Evolutionary conservation across 2,329 filamentous ascomycete genomes (phyloP).

Genomic region (Aspergillus aculeatinus): DNA sequence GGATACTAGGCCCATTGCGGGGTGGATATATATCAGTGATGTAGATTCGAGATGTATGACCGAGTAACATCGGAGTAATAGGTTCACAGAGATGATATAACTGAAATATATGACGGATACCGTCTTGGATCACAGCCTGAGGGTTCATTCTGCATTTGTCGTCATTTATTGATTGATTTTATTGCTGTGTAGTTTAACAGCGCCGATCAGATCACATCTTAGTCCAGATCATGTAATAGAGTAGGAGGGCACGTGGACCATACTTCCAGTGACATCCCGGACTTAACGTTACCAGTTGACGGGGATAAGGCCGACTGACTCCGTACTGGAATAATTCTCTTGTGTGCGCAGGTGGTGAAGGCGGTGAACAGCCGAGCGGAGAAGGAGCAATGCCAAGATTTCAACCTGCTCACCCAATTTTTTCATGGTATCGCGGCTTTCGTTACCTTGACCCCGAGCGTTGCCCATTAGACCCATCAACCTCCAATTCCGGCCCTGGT

Average conservation of each 20-base stretch:
- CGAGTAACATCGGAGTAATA: no score
- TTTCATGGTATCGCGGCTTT: slow-evolving; percentile 34
- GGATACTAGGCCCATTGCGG: no score
- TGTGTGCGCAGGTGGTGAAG: slow-evolving; percentile 20
- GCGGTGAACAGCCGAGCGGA: slow-evolving; percentile 33
- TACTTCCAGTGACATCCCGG: no score
- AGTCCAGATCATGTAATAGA: no score
- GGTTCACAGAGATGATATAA: neutral
- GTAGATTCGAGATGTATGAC: no score
- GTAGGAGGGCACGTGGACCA: no score
- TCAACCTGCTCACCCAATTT: slow-evolving; percentile 39
- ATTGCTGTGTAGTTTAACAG: no score
- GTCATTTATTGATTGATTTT: no score
- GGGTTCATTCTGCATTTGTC: neutral
- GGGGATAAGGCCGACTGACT: neutral
- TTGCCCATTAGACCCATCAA: slow-evolving; percentile 12
- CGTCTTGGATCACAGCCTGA: neutral
- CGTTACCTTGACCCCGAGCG: slow-evolving; percentile 15
- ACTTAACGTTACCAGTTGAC: slow-evolving; percentile 1
- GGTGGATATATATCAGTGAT: neutral
- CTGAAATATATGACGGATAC: no score
- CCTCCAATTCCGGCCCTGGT: slow-evolving; percentile 13
- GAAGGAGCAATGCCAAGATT: slow-evolving; percentile 39
- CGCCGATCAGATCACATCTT: no score
- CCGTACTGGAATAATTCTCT: neutral